Base-by-base conservation (phyloP, 2,329 filamentous ascomycete genomes). In the Calonectria honghensis region DNA sequence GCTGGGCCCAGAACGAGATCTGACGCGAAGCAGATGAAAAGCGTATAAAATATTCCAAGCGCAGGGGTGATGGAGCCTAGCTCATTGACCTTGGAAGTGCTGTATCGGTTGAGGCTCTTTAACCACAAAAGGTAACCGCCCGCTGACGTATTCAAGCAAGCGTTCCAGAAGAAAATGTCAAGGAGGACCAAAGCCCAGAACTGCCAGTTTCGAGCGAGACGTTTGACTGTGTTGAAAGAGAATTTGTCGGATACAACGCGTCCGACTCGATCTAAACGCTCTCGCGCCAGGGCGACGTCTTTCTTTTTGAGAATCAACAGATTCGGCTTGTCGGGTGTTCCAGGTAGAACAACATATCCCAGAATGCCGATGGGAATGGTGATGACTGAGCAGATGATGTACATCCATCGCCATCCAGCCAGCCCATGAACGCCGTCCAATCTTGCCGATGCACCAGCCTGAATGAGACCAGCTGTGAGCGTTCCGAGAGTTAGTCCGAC, bases 81-180 rank as follows among this genome's bases (percentile, higher is more conserved):
- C 70, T 90, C 85, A 78, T 91, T 92, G 65, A 91, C 80, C n/a
- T 83, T 84, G 1, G 87, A 82, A 0, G 84, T 84, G 0, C 86
- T 85, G 78, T 86, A 91, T 2, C 88, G 84, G 2, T 87, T 81
- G 16, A 92, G 79, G 73, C 88, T 90, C 82, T 92, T 92, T 57
- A 92, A 83, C 90, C 90, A 92, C 0, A 92, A 85, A 2, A 91
- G 81, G 71, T 89, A 92, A 0, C 86, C 87, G 1, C 89, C 90
- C 0, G 87, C 84, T 6, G 81, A 85, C 0, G 86, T 87, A 61
- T 89, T 82, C 50, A 83, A 88, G 27, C 86, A 82, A 6, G 86
- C 85, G 70, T 91, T 91, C 89, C 89, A 92, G 82, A 92, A 92
- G 32, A 92, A 84, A 6, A 90, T 84, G 63, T 91, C 88, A 37